Evolutionary conservation across 495 filamentous ascomycete species (phyloP), one percentile per base, ranked within the genome.

Genomic region (Hyphodiscus hymeniophilus): DNA sequence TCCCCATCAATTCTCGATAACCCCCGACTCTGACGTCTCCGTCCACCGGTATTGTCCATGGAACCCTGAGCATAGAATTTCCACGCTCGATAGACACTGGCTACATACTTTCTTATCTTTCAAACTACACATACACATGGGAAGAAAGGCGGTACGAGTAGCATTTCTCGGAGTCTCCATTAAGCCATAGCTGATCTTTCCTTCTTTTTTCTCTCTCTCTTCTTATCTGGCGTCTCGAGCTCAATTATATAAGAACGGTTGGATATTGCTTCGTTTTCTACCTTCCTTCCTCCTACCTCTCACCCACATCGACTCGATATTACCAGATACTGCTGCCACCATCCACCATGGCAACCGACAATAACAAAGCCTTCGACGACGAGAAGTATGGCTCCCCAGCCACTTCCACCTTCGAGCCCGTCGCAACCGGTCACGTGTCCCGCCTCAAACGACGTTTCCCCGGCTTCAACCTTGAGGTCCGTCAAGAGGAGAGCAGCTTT

Each of bases 401-500:
- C 41, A n/a, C 33, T 31, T 51, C 48, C 20, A 35, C 32, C 33
- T 3, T 51, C 33, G 48, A 51, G 33, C 32, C 48, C 7, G 48
- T 38, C 32, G 28, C 28, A 30, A 16, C 33, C 7, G 48, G 48
- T 40, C 41, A 51, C 16, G 48, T 51, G 42, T 44, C 48, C 12
- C 3, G 17, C 15, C 12, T 45, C 22, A 51, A 42, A 24, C 38
- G 42, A 32, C 48, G 41, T 33, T 43, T 50, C 21, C 42, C 42
- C 22, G 41, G 42, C n/a, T 51, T 51, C 48, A 51, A 32, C 35
- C 35, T 45, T 2, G 48, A 38, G 16, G 48, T 51, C 15, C 48
- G 36, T 40, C 48, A 51, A 45, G 48, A 51, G 33, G 48, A 51
- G 34, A 51, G 48, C 48, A 51, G 48, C 22, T 51, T 51, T 46